A percentile compares a stretch with the other conserved stretches of the same genome.
Evolutionary conservation across 164 flowering plant genomes (phyloP).

Genomic region (Platanus orientalis): DNA sequence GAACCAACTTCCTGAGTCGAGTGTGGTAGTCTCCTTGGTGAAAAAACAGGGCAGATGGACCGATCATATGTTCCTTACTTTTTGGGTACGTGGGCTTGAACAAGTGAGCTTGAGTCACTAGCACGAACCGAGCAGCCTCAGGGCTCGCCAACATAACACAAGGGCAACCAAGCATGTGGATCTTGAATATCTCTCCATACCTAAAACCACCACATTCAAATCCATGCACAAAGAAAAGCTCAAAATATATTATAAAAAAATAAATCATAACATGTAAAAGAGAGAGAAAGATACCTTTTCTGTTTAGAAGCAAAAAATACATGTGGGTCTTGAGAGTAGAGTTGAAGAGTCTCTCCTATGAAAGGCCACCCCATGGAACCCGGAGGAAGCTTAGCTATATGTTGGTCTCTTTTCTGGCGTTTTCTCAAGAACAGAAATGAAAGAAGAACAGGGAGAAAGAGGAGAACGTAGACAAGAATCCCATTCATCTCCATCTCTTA

Average conservation of each 20-base stretch:
- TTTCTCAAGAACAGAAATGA: constrained; percentile 20
- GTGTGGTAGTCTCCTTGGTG: constrained; percentile 80
- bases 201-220: constrained; percentile 25
- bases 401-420: constrained; percentile 12
- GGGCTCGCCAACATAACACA: constrained; percentile 83
- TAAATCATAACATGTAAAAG: no score
- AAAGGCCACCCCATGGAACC: constrained; percentile 93
- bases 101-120: constrained; percentile 63
- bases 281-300: constrained; percentile 42
- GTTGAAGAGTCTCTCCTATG: constrained; percentile 71
- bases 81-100: constrained; percentile 92
- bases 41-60: constrained; percentile 75
- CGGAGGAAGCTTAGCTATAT: constrained; percentile 56
- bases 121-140: constrained; percentile 69
- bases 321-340: constrained; percentile 74
- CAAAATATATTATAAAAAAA: not conserved
- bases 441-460: constrained; percentile 22
- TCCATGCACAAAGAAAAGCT: not conserved
- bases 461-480: constrained; percentile 2
- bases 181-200: constrained; percentile 89
- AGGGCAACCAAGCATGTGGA: constrained; percentile 76
- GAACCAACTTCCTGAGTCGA: constrained; percentile 64
- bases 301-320: constrained; percentile 57
- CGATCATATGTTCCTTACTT: constrained; percentile 73
- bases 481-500: no score